Evolutionary conservation across 2,329 filamentous ascomycete species (phyloP).

Genomic region (Tympanopsis confertula): DNA sequence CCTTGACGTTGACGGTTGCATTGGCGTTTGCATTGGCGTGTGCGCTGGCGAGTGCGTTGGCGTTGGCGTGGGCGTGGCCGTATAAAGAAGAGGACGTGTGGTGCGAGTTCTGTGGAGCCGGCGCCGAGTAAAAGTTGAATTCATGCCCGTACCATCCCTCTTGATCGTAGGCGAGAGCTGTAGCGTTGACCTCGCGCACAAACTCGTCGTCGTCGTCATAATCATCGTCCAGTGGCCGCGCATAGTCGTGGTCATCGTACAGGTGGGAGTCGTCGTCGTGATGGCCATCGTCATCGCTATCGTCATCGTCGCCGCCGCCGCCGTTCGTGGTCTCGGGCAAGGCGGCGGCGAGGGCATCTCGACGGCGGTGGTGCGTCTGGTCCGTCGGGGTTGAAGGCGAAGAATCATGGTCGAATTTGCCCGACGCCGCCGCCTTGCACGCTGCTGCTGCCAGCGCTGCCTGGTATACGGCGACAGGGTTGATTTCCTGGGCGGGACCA

Average conservation of each 20-base stretch:
- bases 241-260: constrained; percentile 49
- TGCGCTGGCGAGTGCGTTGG: constrained; percentile 20
- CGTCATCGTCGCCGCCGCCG: constrained; percentile 22
- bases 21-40: constrained; percentile 19
- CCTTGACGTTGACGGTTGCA: constrained; percentile 4
- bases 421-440: constrained; percentile 62
- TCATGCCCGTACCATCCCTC: constrained; percentile 94
- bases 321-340: constrained; percentile 17
- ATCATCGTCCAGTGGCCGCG: constrained; percentile 39
- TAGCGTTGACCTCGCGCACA: constrained; percentile 88
- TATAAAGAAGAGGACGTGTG: not conserved
- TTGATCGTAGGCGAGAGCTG: constrained; percentile 79
- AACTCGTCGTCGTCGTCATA: constrained; percentile 76
- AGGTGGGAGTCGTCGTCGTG: constrained; percentile 25
- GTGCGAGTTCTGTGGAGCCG: constrained; percentile 22
- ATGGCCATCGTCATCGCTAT: constrained; percentile 38
- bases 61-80: constrained; percentile 26
- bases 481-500: constrained; percentile 16
- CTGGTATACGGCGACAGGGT: constrained; percentile 63
- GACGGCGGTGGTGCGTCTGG: constrained; percentile 27
- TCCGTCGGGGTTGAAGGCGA: constrained; percentile 24
- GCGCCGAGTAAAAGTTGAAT: constrained; percentile 83
- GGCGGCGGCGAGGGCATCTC: constrained; percentile 18
- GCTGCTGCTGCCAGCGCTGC: constrained; percentile 74
- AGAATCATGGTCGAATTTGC: constrained; percentile 58